Percentiles rank a stretch among this genome's conserved stretches.
These are phyloP conservation scores for Narthecium ossifragum DNA, from an alignment of 106 monocot genomes.

Conservation along the genomic window DNA sequence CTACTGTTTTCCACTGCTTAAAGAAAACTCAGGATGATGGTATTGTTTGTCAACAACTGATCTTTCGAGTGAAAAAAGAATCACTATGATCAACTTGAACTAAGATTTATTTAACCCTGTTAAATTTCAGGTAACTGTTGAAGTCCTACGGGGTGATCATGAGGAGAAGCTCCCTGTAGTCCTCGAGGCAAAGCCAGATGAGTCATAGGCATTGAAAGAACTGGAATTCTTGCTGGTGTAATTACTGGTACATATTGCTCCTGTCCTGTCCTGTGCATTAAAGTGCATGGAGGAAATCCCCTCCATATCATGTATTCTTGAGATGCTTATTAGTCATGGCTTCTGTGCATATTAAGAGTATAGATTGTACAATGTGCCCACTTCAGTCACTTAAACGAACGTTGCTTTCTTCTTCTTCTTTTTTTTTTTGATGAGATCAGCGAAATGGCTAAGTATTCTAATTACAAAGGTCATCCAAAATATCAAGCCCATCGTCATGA, in stretches of 20 bases:
- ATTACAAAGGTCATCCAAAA: no score
- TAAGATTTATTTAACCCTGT: not conserved
- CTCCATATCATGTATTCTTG: not conserved
- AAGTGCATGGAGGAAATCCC: not conserved
- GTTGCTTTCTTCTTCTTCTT: no score
- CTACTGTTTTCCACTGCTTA: no score
- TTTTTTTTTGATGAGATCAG: no score
- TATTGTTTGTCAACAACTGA: not conserved
- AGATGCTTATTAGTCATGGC: not conserved
- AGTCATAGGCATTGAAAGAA: slow-evolving; percentile 23
- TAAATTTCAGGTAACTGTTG: slow-evolving; percentile 57
- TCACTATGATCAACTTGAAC: not conserved
- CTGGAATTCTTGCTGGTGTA: not conserved
- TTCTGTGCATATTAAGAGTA: not conserved
- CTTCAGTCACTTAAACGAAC: no score
- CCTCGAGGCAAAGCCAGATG: slow-evolving; percentile 91
- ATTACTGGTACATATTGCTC: not conserved
- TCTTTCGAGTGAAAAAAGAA: not conserved
- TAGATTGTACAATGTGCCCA: not conserved
- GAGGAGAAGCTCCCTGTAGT: slow-evolving; percentile 93
- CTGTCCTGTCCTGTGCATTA: not conserved
- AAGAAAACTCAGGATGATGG: no score
- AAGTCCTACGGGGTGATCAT: slow-evolving; percentile 83
- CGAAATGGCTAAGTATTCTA: no score
- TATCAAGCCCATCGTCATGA: no score